These are phyloP conservation scores for Trametes cinnabarina DNA, from an alignment of 768 basidiomycete genomes.

Conservation along the genomic window DNA sequence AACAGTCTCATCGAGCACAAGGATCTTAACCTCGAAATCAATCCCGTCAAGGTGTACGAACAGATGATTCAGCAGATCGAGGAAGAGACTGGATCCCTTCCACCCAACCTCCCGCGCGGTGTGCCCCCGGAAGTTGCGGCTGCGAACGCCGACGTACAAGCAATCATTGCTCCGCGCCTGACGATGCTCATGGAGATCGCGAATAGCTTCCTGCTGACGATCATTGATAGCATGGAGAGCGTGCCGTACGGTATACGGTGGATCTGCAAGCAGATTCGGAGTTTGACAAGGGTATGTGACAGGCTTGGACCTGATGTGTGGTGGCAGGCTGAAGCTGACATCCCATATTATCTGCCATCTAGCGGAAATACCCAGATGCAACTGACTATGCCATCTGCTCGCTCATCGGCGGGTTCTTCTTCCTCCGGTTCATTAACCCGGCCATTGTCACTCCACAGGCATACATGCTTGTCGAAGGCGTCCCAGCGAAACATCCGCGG, in stretches of 20 bases:
- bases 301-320: not conserved
- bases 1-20: constrained; percentile 99
- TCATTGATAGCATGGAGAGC: constrained; percentile 97
- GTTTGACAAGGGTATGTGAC: constrained; percentile 80
- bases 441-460: constrained; percentile 99
- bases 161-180: constrained; percentile 93
- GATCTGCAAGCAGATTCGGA: constrained; percentile 99
- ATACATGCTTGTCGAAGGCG: constrained; percentile 98
- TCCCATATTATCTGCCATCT: constrained; percentile 5
- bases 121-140: constrained; percentile 94
- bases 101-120: constrained; percentile 86
- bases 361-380: constrained; percentile 99
- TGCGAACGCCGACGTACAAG: constrained; percentile 93
- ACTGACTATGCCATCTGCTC: constrained; percentile 98
- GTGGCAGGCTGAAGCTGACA: constrained; percentile 1
- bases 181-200: constrained; percentile 99
- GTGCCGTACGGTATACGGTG: constrained; percentile 99
- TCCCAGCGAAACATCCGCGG: constrained; percentile 96
- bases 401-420: constrained; percentile 99
- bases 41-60: constrained; percentile 99
- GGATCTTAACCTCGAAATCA: constrained; percentile 98
- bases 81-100: constrained; percentile 91
- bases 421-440: constrained; percentile 99
- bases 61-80: constrained; percentile 99
- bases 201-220: constrained; percentile 94